phyloP scores from a whole-genome alignment of 2,329 filamentous ascomycete genomes.

The Claviceps monticola region DNA sequence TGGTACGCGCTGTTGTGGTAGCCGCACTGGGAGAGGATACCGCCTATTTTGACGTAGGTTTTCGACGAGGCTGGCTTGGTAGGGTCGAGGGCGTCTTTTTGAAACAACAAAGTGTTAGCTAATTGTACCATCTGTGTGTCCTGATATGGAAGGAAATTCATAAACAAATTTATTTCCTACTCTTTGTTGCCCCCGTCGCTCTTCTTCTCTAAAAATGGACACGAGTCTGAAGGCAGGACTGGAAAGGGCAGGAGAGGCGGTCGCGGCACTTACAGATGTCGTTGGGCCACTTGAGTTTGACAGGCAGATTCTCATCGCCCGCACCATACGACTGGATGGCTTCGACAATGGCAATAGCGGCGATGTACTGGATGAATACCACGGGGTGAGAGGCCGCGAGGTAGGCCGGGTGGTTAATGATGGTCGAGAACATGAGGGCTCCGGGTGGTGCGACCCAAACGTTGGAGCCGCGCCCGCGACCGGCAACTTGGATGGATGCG shows the following conservation, averaged over 20 bases:
- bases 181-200: neutral
- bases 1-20: constrained; percentile 69
- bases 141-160: neutral
- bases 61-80: constrained; percentile 30
- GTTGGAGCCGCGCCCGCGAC: constrained; percentile 76
- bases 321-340: constrained; percentile 68
- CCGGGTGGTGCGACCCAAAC: constrained; percentile 91
- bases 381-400: constrained; percentile 63
- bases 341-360: constrained; percentile 73
- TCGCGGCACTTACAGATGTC: constrained; percentile 54
- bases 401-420: constrained; percentile 69
- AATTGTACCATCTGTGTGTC: neutral
- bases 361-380: constrained; percentile 87
- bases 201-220: neutral
- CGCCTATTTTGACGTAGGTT: constrained; percentile 76
- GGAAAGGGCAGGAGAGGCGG: neutral
- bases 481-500: constrained; percentile 78
- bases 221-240: too few relatives aligned
- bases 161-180: neutral
- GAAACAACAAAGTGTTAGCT: neutral
- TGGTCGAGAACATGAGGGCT: constrained; percentile 73
- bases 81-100: constrained; percentile 51
- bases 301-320: constrained; percentile 60
- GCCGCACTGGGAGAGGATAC: constrained; percentile 79
- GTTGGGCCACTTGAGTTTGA: constrained; percentile 96